phyloP scores from a whole-genome alignment of 225 moss, liverwort and hornwort species.

The Bryoerythrophyllum caledonicum region DNA sequence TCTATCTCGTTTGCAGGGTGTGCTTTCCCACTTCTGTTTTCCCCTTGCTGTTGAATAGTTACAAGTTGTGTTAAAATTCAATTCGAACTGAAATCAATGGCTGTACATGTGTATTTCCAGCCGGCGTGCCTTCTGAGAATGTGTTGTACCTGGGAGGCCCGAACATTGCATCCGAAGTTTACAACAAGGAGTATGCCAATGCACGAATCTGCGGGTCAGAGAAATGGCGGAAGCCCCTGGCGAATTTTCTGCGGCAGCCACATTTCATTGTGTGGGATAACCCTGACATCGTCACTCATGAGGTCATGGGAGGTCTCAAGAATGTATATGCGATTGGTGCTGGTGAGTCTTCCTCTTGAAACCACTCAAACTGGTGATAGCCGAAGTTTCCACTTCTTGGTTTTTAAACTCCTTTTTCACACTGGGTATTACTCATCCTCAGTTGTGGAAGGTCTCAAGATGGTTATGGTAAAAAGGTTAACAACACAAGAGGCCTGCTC shows the following conservation, averaged over 20 bases:
- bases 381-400: neutral
- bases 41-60: neutral
- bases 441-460: neutral
- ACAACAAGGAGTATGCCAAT: slow-evolving; percentile 88
- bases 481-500: no score
- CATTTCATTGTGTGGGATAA: slow-evolving; percentile 97
- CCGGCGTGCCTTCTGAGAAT: slow-evolving; percentile 75
- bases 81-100: slow-evolving; percentile 18
- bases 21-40: neutral
- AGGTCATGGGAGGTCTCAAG: slow-evolving; percentile 95
- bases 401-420: neutral
- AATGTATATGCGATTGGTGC: slow-evolving; percentile 93
- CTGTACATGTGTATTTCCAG: slow-evolving; percentile 35
- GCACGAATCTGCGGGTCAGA: slow-evolving; percentile 88
- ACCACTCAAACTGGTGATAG: neutral
- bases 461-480: neutral
- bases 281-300: slow-evolving; percentile 82
- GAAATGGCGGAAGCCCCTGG: slow-evolving; percentile 81
- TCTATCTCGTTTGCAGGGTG: neutral
- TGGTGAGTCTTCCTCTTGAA: slow-evolving; percentile 38
- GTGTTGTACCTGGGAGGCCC: slow-evolving; percentile 92
- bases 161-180: slow-evolving; percentile 92
- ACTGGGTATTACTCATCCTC: neutral
- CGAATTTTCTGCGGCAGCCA: slow-evolving; percentile 82
- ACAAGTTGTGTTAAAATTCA: neutral